phyloP scores from a whole-genome alignment of 495 filamentous ascomycete genomes.

The Podospora conica region DNA sequence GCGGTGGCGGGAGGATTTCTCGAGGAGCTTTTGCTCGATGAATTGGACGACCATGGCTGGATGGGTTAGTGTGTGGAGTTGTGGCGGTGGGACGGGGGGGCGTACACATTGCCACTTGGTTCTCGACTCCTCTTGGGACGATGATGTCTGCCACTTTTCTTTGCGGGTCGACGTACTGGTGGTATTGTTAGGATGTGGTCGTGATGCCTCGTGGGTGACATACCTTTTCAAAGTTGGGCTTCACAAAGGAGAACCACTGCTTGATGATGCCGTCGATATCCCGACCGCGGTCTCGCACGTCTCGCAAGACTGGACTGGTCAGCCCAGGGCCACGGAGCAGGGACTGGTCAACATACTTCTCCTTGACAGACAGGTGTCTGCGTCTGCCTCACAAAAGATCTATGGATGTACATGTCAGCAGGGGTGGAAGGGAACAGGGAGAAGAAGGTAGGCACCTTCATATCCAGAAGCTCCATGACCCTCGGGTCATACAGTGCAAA shows the following conservation, averaged over 20 bases:
- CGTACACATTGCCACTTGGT: conserved; percentile 82
- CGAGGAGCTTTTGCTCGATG: conserved; percentile 71
- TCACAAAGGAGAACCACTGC: conserved; percentile 94
- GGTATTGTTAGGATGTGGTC: neutral
- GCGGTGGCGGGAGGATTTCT: conserved; percentile 80
- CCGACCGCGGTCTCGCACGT: conserved; percentile 75
- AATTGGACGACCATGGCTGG: conserved; percentile 85
- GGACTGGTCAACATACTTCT: conserved; percentile 56
- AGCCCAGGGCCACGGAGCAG: neutral
- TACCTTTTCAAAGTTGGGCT: conserved; percentile 79
- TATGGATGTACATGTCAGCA: too few species aligned
- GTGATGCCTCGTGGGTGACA: neutral
- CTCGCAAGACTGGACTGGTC: conserved; percentile 56
- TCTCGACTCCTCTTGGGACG: conserved; percentile 88
- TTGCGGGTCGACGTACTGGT: conserved; percentile 80
- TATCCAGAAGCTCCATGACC: conserved; percentile 80
- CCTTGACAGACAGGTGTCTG: conserved; percentile 86
- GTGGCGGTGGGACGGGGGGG: neutral
- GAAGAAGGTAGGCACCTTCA: conserved; percentile 56
- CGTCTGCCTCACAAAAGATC: conserved; percentile 96
- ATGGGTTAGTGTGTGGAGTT: conserved; percentile 17
- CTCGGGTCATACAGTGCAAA: conserved; percentile 86
- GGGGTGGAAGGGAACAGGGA: too few species aligned
- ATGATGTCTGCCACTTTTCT: conserved; percentile 87
- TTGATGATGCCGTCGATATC: conserved; percentile 94